Conservation (phyloP, 2,329 filamentous ascomycete species). For the Mycocentrospora acerina region DNA sequence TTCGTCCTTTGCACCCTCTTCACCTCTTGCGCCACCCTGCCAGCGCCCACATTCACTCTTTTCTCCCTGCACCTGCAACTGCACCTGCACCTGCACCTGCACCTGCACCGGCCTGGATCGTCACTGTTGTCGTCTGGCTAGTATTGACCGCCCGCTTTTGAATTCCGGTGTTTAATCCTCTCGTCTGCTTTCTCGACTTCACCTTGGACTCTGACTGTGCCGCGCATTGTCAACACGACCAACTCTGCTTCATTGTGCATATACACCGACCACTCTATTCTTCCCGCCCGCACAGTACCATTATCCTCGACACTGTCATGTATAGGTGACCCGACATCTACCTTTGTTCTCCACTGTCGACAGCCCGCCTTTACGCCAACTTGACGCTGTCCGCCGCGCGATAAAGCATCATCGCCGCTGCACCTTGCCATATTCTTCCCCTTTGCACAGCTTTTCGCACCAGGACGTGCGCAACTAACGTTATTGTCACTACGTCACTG, state of each 20-base stretch:
- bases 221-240: constrained; percentile 19
- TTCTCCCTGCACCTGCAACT: not conserved
- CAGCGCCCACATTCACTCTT: constrained; percentile 2
- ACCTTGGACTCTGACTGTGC: constrained; percentile 8
- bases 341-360: constrained; percentile 26
- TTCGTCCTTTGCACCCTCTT: too few species aligned
- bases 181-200: constrained; percentile 3
- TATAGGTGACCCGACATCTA: constrained; percentile 27
- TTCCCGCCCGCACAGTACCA: constrained; percentile 5
- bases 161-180: constrained; percentile 9
- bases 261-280: constrained; percentile 6
- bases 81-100: too few species aligned
- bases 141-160: constrained; percentile 9
- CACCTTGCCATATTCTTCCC: constrained; percentile 8
- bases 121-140: too few species aligned
- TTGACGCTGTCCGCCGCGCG: constrained; percentile 15
- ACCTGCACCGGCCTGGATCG: too few species aligned
- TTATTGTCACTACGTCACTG: constrained; percentile 7
- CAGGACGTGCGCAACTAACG: constrained; percentile 14
- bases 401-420: constrained; percentile 13
- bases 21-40: too few species aligned
- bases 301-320: constrained; percentile 27
- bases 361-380: constrained; percentile 10
- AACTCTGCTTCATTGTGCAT: constrained; percentile 4
- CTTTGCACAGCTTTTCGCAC: constrained; percentile 9